A percentile compares a stretch with the other conserved stretches of the same genome.
Evolutionary conservation across 73 alveolate species (phyloP).

Genomic region (Blepharisma japonicum): DNA sequence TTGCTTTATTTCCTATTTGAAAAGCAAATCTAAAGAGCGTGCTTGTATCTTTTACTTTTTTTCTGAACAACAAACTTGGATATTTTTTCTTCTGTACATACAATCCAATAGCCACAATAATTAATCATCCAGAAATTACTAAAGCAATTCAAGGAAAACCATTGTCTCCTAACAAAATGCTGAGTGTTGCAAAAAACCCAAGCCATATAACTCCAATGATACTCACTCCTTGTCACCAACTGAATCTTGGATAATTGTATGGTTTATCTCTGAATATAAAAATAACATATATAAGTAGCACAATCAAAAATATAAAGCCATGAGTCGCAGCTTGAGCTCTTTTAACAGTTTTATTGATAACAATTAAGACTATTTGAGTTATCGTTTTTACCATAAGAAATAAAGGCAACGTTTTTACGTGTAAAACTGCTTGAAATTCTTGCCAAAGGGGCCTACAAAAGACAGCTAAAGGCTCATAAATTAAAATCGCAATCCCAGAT

Average conservation of each 20-base stretch:
- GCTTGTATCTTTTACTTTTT: too few relatives aligned
- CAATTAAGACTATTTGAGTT: not conserved
- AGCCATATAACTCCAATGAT: not conserved
- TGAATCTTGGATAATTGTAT: constrained; percentile 11
- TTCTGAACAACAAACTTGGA: too few relatives aligned
- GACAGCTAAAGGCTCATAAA: constrained; percentile 27
- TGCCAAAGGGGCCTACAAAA: constrained; percentile 30
- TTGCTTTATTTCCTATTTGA: too few relatives aligned
- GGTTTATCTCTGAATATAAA: not conserved
- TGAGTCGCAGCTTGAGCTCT: not conserved
- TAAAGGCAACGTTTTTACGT: constrained; percentile 15
- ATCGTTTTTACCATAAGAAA: constrained; percentile 16
- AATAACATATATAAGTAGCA: not conserved
- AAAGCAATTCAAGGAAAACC: too few relatives aligned
- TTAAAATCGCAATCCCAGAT: not conserved
- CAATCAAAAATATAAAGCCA: not conserved
- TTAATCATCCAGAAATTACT: too few relatives aligned
- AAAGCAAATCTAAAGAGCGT: too few relatives aligned
- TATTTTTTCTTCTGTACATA: too few relatives aligned
- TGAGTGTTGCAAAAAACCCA: not conserved
- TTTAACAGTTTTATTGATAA: not conserved
- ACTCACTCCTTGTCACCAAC: constrained; percentile 2
- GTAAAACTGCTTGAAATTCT: constrained; percentile 16
- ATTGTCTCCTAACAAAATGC: too few relatives aligned
- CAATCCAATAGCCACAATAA: too few relatives aligned